phyloP scores from a whole-genome alignment of 129 eudicot genomes.

The Cynara cardunculus region DNA sequence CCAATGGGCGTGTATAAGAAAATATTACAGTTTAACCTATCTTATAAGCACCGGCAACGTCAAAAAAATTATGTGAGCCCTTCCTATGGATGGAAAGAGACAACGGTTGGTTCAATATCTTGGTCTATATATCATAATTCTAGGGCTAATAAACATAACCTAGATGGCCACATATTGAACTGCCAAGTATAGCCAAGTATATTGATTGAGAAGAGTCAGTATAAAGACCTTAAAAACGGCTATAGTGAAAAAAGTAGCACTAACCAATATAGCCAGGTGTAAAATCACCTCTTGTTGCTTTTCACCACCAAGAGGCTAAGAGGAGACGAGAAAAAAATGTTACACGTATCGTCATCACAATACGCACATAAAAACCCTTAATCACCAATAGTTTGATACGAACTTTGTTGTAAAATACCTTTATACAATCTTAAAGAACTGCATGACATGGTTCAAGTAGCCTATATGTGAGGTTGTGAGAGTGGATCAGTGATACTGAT shows the following conservation, averaged over 20 bases:
- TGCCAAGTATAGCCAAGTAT: background rate
- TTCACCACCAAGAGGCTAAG: background rate
- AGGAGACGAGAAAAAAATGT: background rate
- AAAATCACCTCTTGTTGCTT: background rate
- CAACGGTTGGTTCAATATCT: background rate
- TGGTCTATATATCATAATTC: background rate
- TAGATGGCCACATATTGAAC: background rate
- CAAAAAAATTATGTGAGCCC: background rate
- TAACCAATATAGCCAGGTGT: background rate
- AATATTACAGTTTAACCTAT: background rate
- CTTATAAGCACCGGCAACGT: background rate
- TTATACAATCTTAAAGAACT: background rate
- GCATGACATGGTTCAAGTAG: background rate
- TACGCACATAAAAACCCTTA: background rate
- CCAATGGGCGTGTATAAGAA: background rate
- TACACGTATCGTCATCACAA: too few relatives aligned
- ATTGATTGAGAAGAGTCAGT: background rate
- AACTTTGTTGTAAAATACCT: background rate
- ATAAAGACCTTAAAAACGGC: background rate
- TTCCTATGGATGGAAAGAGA: background rate
- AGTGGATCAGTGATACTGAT: background rate
- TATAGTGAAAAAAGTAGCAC: background rate
- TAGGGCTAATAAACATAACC: background rate
- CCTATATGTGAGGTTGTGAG: background rate
- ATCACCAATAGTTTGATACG: background rate